These are phyloP conservation scores for Melastoma malabathricum DNA, from an alignment of 345 rosid species.

Conservation along the genomic window DNA sequence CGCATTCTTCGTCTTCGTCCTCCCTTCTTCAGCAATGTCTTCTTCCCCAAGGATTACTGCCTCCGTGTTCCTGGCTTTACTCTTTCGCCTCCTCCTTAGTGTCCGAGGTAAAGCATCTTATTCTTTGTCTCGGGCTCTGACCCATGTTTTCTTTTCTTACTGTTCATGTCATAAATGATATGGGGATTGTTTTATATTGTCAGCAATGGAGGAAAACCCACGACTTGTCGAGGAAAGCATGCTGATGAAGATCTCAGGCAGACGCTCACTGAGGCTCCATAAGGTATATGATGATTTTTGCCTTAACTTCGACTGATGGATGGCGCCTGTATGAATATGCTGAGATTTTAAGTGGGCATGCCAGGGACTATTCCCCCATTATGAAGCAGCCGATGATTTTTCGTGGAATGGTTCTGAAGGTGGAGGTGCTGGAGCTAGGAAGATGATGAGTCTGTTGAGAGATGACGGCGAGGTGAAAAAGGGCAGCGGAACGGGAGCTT, in stretches of 20 bases:
- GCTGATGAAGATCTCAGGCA: background rate
- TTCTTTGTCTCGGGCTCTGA: no score
- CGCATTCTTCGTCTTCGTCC: constrained; percentile 7
- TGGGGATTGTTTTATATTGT: background rate
- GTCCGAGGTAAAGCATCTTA: background rate
- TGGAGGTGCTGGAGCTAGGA: background rate
- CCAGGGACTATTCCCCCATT: background rate
- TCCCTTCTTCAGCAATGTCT: constrained; percentile 23
- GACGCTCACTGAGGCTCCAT: background rate
- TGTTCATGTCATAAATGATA: background rate
- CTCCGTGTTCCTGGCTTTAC: constrained; percentile 12
- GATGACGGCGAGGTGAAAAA: background rate
- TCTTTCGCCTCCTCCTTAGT: constrained; percentile 14
- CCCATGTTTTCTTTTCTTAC: background rate
- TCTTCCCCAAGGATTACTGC: constrained; percentile 11
- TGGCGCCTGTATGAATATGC: background rate
- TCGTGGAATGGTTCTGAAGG: background rate
- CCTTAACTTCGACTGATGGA: background rate
- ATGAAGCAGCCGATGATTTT: background rate
- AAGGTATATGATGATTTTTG: background rate
- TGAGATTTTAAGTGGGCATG: background rate
- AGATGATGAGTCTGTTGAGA: background rate
- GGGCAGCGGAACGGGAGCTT: no score
- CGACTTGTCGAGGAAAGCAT: background rate
- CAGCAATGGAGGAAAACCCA: constrained; percentile 2